Conservation (phyloP, 176 grass and related monocot species). For the Raddia guianensis region DNA sequence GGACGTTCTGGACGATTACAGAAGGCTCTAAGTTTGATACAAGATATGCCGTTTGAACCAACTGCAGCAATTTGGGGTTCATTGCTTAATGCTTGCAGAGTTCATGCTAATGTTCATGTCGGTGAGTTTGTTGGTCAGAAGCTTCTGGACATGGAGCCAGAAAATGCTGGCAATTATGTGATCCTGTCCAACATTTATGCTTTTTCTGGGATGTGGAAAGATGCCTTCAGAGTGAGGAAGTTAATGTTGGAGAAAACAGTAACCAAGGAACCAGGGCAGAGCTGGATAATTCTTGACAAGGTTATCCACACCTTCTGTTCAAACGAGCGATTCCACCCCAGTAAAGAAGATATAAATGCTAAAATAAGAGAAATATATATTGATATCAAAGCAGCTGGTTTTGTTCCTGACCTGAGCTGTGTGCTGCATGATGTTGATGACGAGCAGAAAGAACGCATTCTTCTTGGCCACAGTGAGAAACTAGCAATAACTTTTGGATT, state of each 20-base stretch:
- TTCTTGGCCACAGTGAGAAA: constrained; percentile 78
- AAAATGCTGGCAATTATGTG: constrained; percentile 82
- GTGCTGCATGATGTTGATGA: constrained; percentile 85
- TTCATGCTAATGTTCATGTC: constrained; percentile 59
- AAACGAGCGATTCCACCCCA: constrained; percentile 57
- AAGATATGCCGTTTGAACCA: constrained; percentile 66
- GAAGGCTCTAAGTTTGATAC: constrained; percentile 58
- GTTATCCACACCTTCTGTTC: constrained; percentile 66
- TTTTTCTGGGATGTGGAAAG: constrained; percentile 68
- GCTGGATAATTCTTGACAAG: constrained; percentile 73
- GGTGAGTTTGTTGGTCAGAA: constrained; percentile 63
- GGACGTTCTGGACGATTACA: constrained; percentile 64
- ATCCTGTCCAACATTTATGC: constrained; percentile 91
- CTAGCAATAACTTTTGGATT: constrained; percentile 76
- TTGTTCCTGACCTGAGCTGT: constrained; percentile 71
- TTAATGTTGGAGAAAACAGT: constrained; percentile 67
- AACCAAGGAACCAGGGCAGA: constrained; percentile 70
- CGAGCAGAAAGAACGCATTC: constrained; percentile 74
- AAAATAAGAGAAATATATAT: constrained; percentile 59
- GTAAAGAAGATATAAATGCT: constrained; percentile 60
- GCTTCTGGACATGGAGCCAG: constrained; percentile 72
- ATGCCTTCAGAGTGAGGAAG: constrained; percentile 65
- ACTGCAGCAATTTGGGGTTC: constrained; percentile 74
- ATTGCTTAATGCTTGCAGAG: constrained; percentile 70
- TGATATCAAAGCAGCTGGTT: constrained; percentile 72